Conservation (phyloP, 371 early-diverging fungal genomes). For the Mucor sp. region DNA sequence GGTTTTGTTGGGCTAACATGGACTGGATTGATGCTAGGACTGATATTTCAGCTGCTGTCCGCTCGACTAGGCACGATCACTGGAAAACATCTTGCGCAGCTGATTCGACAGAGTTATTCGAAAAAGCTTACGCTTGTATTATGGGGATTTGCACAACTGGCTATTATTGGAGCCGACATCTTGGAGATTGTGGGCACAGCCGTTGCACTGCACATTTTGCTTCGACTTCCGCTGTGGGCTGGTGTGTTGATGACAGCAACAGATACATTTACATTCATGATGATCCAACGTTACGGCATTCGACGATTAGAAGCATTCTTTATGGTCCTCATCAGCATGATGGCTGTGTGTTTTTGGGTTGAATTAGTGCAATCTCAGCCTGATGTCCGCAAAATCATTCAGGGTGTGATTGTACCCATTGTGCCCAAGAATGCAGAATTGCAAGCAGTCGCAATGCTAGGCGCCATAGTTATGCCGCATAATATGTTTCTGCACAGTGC, state of each 20-base stretch:
- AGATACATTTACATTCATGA: conserved; percentile 68
- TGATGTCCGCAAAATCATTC: conserved; percentile 47
- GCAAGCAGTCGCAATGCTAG: conserved; percentile 71
- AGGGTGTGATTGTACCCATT: conserved; percentile 60
- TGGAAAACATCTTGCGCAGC: conserved; percentile 66
- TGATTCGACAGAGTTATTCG: conserved; percentile 55
- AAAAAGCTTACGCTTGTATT: conserved; percentile 44
- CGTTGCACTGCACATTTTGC: conserved; percentile 70
- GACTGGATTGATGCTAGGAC: conserved; percentile 20
- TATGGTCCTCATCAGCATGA: conserved; percentile 58
- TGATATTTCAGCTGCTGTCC: conserved; percentile 66
- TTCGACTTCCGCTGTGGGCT: conserved; percentile 62
- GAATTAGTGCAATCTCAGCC: conserved; percentile 66
- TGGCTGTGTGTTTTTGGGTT: conserved; percentile 73
- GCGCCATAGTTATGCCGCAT: conserved; percentile 78
- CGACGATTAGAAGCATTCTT: conserved; percentile 66
- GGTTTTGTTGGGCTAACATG: not conserved
- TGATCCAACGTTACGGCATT: conserved; percentile 66
- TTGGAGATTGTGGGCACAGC: conserved; percentile 81
- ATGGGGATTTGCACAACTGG: conserved; percentile 70
- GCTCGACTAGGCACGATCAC: conserved; percentile 72
- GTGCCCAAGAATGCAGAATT: conserved; percentile 60
- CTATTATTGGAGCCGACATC: conserved; percentile 75
- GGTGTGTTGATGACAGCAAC: conserved; percentile 71
- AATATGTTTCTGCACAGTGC: conserved; percentile 75